Base-by-base conservation (phyloP, 2,329 filamentous ascomycete species). In the Colletotrichum cereale region DNA sequence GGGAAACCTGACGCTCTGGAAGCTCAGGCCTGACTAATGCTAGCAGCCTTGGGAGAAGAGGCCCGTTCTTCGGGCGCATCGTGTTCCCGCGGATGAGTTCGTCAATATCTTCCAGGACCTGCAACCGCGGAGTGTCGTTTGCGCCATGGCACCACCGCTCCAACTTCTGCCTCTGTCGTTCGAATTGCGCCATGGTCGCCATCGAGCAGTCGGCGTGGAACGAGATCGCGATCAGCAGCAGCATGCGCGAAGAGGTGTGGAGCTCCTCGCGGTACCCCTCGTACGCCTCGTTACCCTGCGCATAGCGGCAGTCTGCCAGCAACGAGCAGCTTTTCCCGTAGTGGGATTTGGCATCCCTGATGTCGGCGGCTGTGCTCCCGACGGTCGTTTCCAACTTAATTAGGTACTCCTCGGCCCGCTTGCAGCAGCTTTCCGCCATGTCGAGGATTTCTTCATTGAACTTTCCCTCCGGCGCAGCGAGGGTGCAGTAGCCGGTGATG, bases 101-200 rank as follows among this genome's bases (percentile, higher is more conserved):
- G 4, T 34, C 26, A 5, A 62, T 44, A 6, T 5, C 26, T 2
- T 36, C 14, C 10, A 71, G 14, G 8, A 24, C 24, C 6, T 34
- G 21, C 5, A 63, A 14, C 21, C 68, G 29, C 16, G 16, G 2
- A 2, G 8, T n/a, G n/a, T 71, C 68, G 6, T 12, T 21, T 1
- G 60, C 66, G 16, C 71, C 66, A 7, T 44, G 7, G 40, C 70
- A 72, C 70, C 70, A 72, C 18, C 34, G n/a, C 24, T 31, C 26
- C 10, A 72, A 10, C 48, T 71, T 69, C 24, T n/a, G 38, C 48
- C 61, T 65, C 11, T 71, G 70, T 2, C 66, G 55, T 16, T 68
- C 58, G 4, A 38, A 60, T 5, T 71, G 31, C 2, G 68, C 44
- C 29, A 24, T 14, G 8, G 65, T 71, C 3, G 4, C 68, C 64